These are phyloP conservation scores for Paramecium tetraurelia DNA, from an alignment of 73 alveolate species.

Conservation along the genomic window DNA sequence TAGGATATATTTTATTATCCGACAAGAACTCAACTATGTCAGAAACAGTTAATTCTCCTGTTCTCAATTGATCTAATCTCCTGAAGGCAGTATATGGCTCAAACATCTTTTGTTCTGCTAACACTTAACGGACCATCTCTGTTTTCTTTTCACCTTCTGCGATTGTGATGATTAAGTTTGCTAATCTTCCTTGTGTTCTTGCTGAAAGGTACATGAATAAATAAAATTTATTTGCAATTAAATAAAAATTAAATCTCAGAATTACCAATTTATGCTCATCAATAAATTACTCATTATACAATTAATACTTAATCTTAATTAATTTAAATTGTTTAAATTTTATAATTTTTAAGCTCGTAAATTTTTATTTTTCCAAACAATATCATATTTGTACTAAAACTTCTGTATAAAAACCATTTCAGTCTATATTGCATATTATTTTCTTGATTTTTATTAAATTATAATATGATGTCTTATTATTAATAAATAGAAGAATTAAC, in stretches of 20 bases:
- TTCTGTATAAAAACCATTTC: too few species aligned
- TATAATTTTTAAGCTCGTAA: not conserved
- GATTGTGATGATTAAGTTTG: conserved; percentile 27
- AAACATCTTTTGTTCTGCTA: conserved; percentile 50
- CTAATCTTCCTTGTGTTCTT: conserved; percentile 43
- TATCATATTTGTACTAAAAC: too few species aligned
- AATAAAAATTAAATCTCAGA: not conserved
- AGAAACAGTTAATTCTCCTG: conserved; percentile 22
- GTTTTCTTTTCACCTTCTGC: conserved; percentile 53
- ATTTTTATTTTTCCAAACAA: not conserved
- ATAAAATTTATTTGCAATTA: conserved; percentile 19
- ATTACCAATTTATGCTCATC: not conserved
- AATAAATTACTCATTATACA: not conserved
- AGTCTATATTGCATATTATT: too few species aligned
- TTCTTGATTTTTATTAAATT: too few species aligned
- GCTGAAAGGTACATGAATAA: conserved; percentile 43
- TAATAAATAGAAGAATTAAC: too few species aligned
- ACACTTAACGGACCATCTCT: conserved; percentile 30
- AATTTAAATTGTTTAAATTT: too few species aligned
- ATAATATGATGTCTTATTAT: too few species aligned
- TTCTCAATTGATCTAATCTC: conserved; percentile 35
- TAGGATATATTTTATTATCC: conserved; percentile 37
- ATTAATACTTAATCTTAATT: not conserved
- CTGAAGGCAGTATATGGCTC: conserved; percentile 49
- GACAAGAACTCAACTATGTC: conserved; percentile 18